phyloP scores from a whole-genome alignment of 257 asterid genomes.

The Nicotiana obtusifolia region DNA sequence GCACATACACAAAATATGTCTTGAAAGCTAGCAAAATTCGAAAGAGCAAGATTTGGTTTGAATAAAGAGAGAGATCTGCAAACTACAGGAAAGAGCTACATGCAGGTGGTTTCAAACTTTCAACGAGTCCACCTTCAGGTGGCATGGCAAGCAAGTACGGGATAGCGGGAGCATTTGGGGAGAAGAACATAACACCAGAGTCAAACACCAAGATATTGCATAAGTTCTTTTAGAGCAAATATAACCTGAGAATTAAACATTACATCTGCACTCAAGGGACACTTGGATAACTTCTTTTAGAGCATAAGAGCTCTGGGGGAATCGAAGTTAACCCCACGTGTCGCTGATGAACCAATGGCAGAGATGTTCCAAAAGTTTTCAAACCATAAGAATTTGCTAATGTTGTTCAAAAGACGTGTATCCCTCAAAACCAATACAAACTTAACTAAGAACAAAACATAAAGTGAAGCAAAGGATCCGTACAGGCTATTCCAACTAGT shows the following conservation, averaged over 20 bases:
- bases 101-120: not conserved
- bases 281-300: not conserved
- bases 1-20: not conserved
- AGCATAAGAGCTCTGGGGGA: not conserved
- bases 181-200: not conserved
- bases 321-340: not conserved
- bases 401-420: not conserved
- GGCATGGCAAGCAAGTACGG: not conserved
- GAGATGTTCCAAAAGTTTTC: not conserved
- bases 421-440: not conserved
- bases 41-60: constrained; percentile 1
- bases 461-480: not conserved
- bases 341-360: not conserved
- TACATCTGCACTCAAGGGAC: not conserved
- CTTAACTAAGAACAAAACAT: not conserved
- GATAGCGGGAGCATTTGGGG: not conserved
- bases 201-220: not conserved
- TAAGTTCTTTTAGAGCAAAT: not conserved
- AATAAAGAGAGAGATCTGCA: not conserved
- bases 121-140: not conserved
- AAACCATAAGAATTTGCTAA: not conserved
- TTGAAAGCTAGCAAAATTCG: not conserved
- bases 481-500: not conserved
- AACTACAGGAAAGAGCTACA: not conserved
- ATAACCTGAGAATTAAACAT: not conserved